Evolutionary conservation across 768 basidiomycete species (phyloP), one percentile per base, ranked within the genome.

Genomic region (Kwoniella sp.): DNA sequence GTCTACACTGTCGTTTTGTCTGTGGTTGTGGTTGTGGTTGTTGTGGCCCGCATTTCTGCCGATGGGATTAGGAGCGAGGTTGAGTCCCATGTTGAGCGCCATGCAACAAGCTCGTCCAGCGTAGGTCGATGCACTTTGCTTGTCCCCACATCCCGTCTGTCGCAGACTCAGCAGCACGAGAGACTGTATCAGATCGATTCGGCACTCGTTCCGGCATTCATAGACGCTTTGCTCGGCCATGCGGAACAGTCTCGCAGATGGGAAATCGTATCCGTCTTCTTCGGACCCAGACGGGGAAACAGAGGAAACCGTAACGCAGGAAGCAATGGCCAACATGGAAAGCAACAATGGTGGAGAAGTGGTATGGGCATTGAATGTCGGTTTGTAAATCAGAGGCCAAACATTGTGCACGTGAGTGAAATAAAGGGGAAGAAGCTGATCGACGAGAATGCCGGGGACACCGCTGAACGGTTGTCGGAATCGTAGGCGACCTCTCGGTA

Each of bases 381-480:
- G 71, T 63, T 77, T 77, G 63, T 71, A 73, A 1, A 77, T 61
- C 28, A 77, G 34, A 41, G 75, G 75, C 75, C 75, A 77, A 58
- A 73, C 68, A 59, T 76, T 76, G 73, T 76, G 74, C 25, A 76
- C 68, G 65, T 76, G 74, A 8, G 74, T 73, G 51, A 73, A 76
- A 58, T 76, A 76, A 1, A 72, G 56, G 4, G 67, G 70, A 25
- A 76, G 57, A 1, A 76, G 59, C 55, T 68, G 28, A 50, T 76
- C 74, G n/a, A 72, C 58, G 51, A 69, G 47, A 1, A 29, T 58
- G 13, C 65, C 31, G 8, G 61, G 69, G 17, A 70, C 31, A 22
- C 58, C 65, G 15, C 47, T 52, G 29, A 61, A 63, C 25, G 53
- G 51, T 13, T 41, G 25, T 34, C 25, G 37, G 23, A 25, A 34